Evolutionary conservation across 169 alveolate genomes (phyloP).

Genomic region (Cyclospora cayetanensis): DNA sequence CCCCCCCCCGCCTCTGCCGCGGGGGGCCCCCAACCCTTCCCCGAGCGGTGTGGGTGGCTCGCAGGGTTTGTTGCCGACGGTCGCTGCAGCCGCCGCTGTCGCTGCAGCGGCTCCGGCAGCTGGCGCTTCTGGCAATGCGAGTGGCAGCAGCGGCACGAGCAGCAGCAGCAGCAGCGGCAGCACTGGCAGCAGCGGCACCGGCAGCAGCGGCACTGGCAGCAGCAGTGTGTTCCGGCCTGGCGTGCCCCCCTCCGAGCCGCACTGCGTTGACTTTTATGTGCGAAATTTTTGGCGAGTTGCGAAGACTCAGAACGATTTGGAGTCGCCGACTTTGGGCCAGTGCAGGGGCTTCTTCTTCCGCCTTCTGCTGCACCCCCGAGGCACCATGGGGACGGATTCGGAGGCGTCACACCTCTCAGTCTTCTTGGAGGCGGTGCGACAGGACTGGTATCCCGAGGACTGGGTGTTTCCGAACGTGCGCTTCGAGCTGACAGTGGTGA

Average conservation of each 20-base stretch:
- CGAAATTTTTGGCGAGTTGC: conserved; percentile 91
- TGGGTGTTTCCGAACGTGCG: conserved; percentile 94
- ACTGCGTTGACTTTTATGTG: conserved; percentile 84
- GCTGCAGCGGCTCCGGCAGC: not conserved
- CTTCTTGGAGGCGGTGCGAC: conserved; percentile 90
- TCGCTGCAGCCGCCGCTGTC: not conserved
- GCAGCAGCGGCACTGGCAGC: not conserved
- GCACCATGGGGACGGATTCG: conserved; percentile 89
- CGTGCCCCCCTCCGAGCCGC: not conserved
- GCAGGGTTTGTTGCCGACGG: not conserved
- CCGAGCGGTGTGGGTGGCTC: not conserved
- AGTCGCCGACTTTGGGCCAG: conserved; percentile 89
- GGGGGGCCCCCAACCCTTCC: not conserved
- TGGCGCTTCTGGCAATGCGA: not conserved
- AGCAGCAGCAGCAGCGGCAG: conserved; percentile 26
- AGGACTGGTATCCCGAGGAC: conserved; percentile 91
- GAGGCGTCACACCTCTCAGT: conserved; percentile 89
- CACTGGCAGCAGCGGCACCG: not conserved
- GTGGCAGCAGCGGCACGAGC: conserved; percentile 27
- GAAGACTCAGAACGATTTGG: conserved; percentile 90
- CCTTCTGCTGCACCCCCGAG: conserved; percentile 90
- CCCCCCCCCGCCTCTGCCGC: not conserved
- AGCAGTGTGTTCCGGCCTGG: not conserved
- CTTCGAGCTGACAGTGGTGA: conserved; percentile 90
- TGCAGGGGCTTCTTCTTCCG: conserved; percentile 88